These are phyloP conservation scores for Puccinia triticina DNA, from an alignment of 1,284 basidiomycete species.

Conservation along the genomic window DNA sequence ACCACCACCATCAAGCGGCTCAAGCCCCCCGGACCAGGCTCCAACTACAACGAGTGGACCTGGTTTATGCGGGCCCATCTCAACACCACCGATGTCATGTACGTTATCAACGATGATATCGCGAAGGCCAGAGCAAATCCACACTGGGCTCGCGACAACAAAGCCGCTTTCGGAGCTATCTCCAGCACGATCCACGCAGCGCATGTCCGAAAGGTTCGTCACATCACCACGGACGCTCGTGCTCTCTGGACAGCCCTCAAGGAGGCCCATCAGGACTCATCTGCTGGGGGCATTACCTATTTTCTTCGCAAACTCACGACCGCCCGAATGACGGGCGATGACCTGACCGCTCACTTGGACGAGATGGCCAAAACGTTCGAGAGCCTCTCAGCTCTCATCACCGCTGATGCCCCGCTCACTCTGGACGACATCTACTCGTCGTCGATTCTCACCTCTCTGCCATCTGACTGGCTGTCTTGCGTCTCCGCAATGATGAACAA, in stretches of 20 bases:
- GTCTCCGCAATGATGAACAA: constrained; percentile 3
- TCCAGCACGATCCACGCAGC: not conserved
- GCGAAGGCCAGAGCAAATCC: no score
- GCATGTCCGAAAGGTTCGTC: not conserved
- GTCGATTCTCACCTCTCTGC: not conserved
- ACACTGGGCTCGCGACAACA: constrained; percentile 15
- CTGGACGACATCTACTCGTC: not conserved
- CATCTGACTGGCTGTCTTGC: constrained; percentile 1
- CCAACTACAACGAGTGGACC: no score
- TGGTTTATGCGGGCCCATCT: no score
- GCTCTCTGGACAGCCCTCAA: not conserved
- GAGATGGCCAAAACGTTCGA: not conserved
- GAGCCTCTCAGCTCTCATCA: not conserved
- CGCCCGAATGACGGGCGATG: not conserved
- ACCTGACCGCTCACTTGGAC: not conserved
- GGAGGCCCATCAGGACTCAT: constrained; percentile 3
- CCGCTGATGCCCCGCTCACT: not conserved
- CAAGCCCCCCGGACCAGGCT: no score
- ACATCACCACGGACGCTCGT: not conserved
- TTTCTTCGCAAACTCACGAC: not conserved
- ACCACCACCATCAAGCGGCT: no score
- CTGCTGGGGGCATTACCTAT: not conserved
- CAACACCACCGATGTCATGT: no score
- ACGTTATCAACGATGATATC: no score
- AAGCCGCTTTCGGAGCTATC: not conserved